These are phyloP conservation scores for Cladochytrium replicatum DNA, from an alignment of 192 early-diverging fungal species.

Conservation along the genomic window DNA sequence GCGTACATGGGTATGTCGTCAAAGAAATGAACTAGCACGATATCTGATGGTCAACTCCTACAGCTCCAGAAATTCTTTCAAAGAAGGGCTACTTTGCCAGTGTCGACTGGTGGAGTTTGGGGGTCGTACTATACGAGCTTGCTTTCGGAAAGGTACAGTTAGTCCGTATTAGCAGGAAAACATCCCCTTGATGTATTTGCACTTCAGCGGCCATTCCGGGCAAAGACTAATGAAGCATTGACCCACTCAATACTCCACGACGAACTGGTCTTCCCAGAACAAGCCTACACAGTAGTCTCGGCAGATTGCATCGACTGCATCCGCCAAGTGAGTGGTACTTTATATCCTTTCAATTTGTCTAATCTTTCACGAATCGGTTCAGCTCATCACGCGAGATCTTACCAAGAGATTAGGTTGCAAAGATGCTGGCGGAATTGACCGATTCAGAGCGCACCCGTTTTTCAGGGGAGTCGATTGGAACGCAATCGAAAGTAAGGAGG, in stretches of 20 bases:
- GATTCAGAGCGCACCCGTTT: slow-evolving; percentile 68
- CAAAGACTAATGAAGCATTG: slow-evolving; percentile 63
- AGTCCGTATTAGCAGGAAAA: not conserved
- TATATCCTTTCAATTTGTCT: not conserved
- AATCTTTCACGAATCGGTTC: slow-evolving; percentile 3
- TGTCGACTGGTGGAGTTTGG: slow-evolving; percentile 75
- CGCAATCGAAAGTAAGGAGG: slow-evolving; percentile 56
- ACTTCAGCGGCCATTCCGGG: slow-evolving; percentile 64
- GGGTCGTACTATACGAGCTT: slow-evolving; percentile 67
- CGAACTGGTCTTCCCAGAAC: slow-evolving; percentile 54
- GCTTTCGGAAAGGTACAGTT: slow-evolving; percentile 60
- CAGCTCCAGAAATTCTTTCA: slow-evolving; percentile 37
- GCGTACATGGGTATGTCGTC: slow-evolving; percentile 69
- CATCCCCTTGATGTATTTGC: not conserved
- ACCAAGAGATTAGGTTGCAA: slow-evolving; percentile 62
- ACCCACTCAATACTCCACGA: slow-evolving; percentile 61
- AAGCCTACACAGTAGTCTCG: slow-evolving; percentile 17
- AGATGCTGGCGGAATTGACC: slow-evolving; percentile 58
- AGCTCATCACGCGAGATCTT: slow-evolving; percentile 69
- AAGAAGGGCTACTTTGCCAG: slow-evolving; percentile 39
- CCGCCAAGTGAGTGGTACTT: slow-evolving; percentile 9
- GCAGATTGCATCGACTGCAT: too few species aligned
- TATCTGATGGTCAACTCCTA: not conserved
- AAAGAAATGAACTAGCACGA: not conserved
- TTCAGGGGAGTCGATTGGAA: slow-evolving; percentile 71